Evolutionary conservation across 176 grass and related monocot genomes (phyloP), one percentile per base, ranked within the genome.

Genomic region (Eleusine indica): DNA sequence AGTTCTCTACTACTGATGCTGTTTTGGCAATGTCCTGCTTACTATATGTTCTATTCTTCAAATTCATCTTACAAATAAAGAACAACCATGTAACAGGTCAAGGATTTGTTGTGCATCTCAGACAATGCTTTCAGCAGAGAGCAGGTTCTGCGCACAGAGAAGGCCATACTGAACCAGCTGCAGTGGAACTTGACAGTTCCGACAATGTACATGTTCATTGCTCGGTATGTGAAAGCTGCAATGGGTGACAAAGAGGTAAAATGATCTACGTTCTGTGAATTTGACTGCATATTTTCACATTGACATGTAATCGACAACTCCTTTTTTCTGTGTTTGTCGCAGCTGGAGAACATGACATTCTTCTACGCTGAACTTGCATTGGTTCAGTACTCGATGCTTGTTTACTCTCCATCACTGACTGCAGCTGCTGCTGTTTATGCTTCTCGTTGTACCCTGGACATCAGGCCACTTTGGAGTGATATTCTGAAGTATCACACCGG

Each of bases 151-250:
- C 41, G 40, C 14, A 97, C 62, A 28, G 94, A 95, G 65, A 92
- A 92, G 41, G 62, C 65, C 30, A 80, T 95, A 70, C 76, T 95
- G 6, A 92, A 92, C 74, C 90, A 71, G 80, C 52, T 96, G 14
- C 85, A 90, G 39, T 96, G 94, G 94, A 92, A 96, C 80, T 78
- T 96, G 41, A 93, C 91, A 18, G 83, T 96, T 70, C 94, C 91
- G 4, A 96, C 94, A 21, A 22, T 81, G 41, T 91, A 93, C 77
- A 85, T 93, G 88, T 96, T 96, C 79, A 66, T 96, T 2, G 67
- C 89, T 49, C 80, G 88, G 39, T 96, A 89, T 49, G 29, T 91
- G 70, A 91, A 96, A 87, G 90, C 85, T 28, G 88, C 91, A 60
- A 73, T 44, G 75, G 75, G 71, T 11, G 73, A 87, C 68, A 83